Percentiles rank a stretch among this genome's conserved stretches.
phyloP scores from a whole-genome alignment of 192 early-diverging fungal species.

The Coemansia sp. region DNA sequence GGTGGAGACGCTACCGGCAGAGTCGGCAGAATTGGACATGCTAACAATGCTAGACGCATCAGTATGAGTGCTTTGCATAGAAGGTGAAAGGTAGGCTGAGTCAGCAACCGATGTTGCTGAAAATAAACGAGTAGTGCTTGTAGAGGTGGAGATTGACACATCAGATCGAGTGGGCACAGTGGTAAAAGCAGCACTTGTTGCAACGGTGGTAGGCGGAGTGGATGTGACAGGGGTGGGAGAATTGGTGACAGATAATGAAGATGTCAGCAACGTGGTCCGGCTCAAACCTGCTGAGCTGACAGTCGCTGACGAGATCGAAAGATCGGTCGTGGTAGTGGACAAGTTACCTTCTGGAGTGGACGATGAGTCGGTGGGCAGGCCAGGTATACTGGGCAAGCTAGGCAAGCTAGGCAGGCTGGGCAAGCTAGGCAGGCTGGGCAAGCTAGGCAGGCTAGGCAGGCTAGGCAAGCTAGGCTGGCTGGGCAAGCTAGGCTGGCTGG shows the following conservation, averaged over 20 bases:
- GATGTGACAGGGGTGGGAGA: not conserved
- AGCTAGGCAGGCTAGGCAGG: not conserved
- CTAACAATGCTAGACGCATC: not conserved
- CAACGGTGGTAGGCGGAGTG: not conserved
- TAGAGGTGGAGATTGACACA: not conserved
- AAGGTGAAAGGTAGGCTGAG: not conserved
- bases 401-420: not conserved
- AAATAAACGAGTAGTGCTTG: not conserved
- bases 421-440: not conserved
- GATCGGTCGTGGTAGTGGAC: conserved; percentile 7
- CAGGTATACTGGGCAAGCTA: not conserved
- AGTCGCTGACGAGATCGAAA: not conserved
- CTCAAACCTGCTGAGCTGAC: conserved; percentile 1
- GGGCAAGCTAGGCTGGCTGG: too few relatives aligned
- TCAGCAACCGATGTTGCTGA: not conserved
- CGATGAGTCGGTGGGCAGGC: not conserved
- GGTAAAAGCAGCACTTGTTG: not conserved
- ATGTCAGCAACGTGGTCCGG: not conserved
- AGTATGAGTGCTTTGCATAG: not conserved
- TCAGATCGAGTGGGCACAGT: not conserved
- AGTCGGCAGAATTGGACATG: not conserved
- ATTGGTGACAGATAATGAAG: not conserved
- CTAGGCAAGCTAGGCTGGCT: not conserved
- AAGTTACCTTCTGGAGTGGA: conserved; percentile 13
- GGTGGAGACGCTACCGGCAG: not conserved